A percentile compares a stretch with the other conserved stretches of the same genome.
phyloP scores from a whole-genome alignment of 2,329 filamentous ascomycete species.

The Alternaria gaisen region DNA sequence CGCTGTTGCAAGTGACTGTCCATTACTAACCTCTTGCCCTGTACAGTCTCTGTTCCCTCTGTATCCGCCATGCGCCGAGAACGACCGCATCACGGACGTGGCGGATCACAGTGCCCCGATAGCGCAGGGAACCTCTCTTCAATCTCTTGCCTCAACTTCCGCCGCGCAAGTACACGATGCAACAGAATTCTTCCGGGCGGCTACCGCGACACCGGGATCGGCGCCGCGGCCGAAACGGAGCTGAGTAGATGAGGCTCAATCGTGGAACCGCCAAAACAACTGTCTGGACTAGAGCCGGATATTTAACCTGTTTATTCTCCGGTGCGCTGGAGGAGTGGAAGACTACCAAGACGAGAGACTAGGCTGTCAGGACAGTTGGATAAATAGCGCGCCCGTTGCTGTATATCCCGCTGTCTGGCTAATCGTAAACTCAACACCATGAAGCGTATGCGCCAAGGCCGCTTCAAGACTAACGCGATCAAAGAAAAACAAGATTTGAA shows the following conservation, averaged over 20 bases:
- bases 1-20: slow-evolving; percentile 15
- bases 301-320: slow-evolving; percentile 32
- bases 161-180: slow-evolving; percentile 6
- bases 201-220: slow-evolving; percentile 29
- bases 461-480: neutral
- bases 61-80: slow-evolving; percentile 16
- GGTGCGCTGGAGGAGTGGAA: slow-evolving; percentile 1
- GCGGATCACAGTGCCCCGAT: slow-evolving; percentile 13
- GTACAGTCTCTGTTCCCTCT: slow-evolving; percentile 1
- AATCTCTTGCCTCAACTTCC: slow-evolving; percentile 10
- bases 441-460: slow-evolving; percentile 8
- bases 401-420: slow-evolving; percentile 5
- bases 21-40: slow-evolving; percentile 19
- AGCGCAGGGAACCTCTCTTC: neutral
- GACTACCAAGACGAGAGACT: slow-evolving; percentile 14
- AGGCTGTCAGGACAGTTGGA: slow-evolving; percentile 16
- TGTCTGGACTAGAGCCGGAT: slow-evolving; percentile 22
- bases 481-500: neutral
- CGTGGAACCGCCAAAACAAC: slow-evolving; percentile 8
- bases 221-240: slow-evolving; percentile 40
- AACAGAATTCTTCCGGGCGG: slow-evolving; percentile 35
- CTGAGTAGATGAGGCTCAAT: slow-evolving; percentile 28
- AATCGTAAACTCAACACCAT: slow-evolving; percentile 3
- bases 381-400: slow-evolving; percentile 8
- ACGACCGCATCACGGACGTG: slow-evolving; percentile 10